A percentile compares a stretch with the other conserved stretches of the same genome.
Conservation (phyloP, 306 rosid genomes). For the Acmispon strigosus region DNA sequence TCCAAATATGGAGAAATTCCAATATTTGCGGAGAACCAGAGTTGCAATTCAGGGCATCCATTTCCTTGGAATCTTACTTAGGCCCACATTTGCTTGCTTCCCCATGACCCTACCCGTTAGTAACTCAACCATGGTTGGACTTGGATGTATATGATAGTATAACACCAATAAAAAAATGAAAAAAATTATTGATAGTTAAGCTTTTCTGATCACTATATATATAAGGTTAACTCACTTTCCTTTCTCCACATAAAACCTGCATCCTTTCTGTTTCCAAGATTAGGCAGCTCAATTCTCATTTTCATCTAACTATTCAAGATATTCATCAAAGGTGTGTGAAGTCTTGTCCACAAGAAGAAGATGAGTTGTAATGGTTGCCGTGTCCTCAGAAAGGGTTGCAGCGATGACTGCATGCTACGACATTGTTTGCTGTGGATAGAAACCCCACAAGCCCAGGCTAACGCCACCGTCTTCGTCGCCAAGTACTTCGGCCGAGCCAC, state of each 20-base stretch:
- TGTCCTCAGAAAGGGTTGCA: slow-evolving; percentile 66
- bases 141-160: not conserved
- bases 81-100: not conserved
- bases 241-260: not conserved
- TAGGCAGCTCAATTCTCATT: not conserved
- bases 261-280: not conserved
- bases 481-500: slow-evolving; percentile 77
- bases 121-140: slow-evolving; percentile 25
- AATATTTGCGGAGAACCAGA: slow-evolving; percentile 41
- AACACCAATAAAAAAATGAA: not conserved
- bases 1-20: slow-evolving; percentile 26
- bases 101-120: not conserved
- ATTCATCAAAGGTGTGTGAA: no score
- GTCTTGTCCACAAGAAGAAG: not conserved
- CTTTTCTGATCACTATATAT: not conserved
- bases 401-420: slow-evolving; percentile 54
- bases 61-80: slow-evolving; percentile 35
- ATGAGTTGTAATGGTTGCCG: slow-evolving; percentile 89
- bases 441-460: slow-evolving; percentile 44
- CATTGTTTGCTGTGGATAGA: slow-evolving; percentile 50
- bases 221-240: not conserved
- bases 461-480: slow-evolving; percentile 71
- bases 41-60: slow-evolving; percentile 33
- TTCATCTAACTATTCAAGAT: not conserved
- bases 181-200: not conserved